Base-by-base conservation (phyloP, 345 rosid species). In the Melastoma malabathricum region DNA sequence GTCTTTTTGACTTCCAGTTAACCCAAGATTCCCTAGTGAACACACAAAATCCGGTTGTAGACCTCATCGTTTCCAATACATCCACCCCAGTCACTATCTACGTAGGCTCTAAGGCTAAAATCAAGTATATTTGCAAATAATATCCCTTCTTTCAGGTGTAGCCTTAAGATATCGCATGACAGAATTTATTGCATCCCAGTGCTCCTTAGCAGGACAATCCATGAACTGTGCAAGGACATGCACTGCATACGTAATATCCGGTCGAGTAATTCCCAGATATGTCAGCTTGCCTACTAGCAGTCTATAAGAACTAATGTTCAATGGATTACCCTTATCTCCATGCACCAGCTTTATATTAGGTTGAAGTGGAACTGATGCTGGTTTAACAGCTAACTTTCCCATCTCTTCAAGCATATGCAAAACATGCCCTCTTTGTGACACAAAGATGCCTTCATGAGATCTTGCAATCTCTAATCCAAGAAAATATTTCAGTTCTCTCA, bases 1-100 rank as follows among this genome's bases (percentile, higher is more conserved):
- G 43, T 13, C 25, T 52, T 43, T 52, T 52, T 6, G 44, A 25
- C 1, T 52, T 52, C 55, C 55, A 52, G 34, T 6, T 12, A 12
- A 43, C 13, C 13, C 4, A 38, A 10, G 54, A 51, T 2, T 15
- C 18, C 1, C 54, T 15, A 7, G 20, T 13, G 12, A 10, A 6
- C 3, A 51, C 27, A 5, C 18, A 18, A 22, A 4, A 51, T 0
- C 34, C 34, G 13, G 14, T 22, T 3, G 17, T 13, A 2, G 38
- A 51, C 38, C 54, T 15, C 0, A 5, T 44, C 0, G 2, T 29
- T 3, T 12, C 13, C 25, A 1, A 44, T 43, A 38, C 56, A 31
- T 2, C 16, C 44, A 4, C 45, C 45, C 44, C 45, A 52, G n/a
- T 52, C 56, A 15, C 4, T 2, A 38, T 52, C 44, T 7, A 20